These are phyloP conservation scores for Suillus plorans DNA, from an alignment of 768 basidiomycete species.

Conservation along the genomic window DNA sequence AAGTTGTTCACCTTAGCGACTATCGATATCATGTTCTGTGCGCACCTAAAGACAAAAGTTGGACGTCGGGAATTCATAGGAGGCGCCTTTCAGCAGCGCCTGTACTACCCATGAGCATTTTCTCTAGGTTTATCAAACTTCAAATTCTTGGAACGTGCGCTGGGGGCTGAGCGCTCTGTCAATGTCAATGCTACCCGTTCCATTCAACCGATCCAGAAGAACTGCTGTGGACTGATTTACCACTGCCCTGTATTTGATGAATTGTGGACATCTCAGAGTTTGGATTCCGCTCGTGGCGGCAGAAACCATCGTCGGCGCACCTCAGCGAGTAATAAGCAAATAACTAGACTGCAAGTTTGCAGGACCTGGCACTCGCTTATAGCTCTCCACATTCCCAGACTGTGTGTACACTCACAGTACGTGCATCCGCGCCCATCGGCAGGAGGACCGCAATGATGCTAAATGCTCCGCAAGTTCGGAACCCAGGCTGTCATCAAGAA, in stretches of 20 bases:
- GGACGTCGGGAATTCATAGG: constrained; percentile 48
- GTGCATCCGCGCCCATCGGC: not conserved
- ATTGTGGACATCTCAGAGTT: constrained; percentile 38
- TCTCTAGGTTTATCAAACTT: not conserved
- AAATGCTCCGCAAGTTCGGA: not conserved
- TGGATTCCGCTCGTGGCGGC: constrained; percentile 34
- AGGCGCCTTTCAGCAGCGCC: constrained; percentile 42
- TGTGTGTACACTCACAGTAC: not conserved
- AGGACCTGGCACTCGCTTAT: not conserved
- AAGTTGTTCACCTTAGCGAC: constrained; percentile 26
- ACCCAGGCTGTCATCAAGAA: constrained; percentile 20
- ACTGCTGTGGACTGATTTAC: constrained; percentile 46
- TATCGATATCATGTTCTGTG: constrained; percentile 19
- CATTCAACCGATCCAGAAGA: constrained; percentile 31
- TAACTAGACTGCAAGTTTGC: not conserved
- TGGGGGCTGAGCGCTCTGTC: constrained; percentile 15
- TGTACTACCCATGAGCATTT: constrained; percentile 28
- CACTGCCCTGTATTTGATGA: constrained; percentile 37
- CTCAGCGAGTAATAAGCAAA: constrained; percentile 28
- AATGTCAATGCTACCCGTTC: constrained; percentile 32
- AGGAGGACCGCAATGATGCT: not conserved
- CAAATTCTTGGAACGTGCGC: not conserved
- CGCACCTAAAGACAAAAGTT: constrained; percentile 24
- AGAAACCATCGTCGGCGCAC: constrained; percentile 33
- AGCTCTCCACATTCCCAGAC: not conserved